Evolutionary conservation across 2,329 filamentous ascomycete species (phyloP).

Genomic region (Exophiala sp.): DNA sequence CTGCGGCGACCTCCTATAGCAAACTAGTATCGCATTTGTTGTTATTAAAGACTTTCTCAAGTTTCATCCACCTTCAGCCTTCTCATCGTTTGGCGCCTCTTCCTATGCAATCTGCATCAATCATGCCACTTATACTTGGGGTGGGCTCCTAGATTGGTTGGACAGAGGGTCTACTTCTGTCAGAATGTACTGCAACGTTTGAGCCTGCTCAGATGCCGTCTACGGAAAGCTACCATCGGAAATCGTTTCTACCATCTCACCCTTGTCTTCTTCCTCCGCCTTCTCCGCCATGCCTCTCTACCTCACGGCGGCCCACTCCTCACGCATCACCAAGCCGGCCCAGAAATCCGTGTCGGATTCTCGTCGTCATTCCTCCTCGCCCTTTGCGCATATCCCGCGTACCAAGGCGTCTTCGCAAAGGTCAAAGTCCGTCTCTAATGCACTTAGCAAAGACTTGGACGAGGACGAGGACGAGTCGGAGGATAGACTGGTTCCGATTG

Average conservation of each 20-base stretch:
- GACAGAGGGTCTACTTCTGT: too few species aligned
- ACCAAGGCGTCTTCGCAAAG: slow-evolving; percentile 36
- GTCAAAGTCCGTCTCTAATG: slow-evolving; percentile 24
- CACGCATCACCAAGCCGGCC: slow-evolving; percentile 41
- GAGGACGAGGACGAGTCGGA: slow-evolving; percentile 29
- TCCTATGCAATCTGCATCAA: slow-evolving; percentile 1
- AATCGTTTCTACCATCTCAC: slow-evolving; percentile 2
- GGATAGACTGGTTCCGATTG: slow-evolving; percentile 48
- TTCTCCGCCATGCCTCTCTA: slow-evolving; percentile 41
- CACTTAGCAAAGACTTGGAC: slow-evolving; percentile 25
- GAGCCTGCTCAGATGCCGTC: neutral
- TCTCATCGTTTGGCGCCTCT: neutral
- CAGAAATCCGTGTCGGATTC: slow-evolving; percentile 25
- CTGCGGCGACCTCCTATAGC: too few species aligned
- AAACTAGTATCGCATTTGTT: too few species aligned
- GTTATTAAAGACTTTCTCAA: slow-evolving; percentile 21
- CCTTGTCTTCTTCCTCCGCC: slow-evolving; percentile 11
- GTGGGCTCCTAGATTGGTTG: neutral
- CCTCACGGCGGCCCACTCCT: slow-evolving; percentile 44
- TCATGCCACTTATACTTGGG: slow-evolving; percentile 3
- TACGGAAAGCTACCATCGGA: neutral
- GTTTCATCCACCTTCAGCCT: neutral
- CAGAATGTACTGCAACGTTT: neutral
- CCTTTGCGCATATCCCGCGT: slow-evolving; percentile 39
- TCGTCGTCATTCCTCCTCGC: slow-evolving; percentile 34